phyloP scores from a whole-genome alignment of 495 filamentous ascomycete species.

The Aspergillus nidulans region DNA sequence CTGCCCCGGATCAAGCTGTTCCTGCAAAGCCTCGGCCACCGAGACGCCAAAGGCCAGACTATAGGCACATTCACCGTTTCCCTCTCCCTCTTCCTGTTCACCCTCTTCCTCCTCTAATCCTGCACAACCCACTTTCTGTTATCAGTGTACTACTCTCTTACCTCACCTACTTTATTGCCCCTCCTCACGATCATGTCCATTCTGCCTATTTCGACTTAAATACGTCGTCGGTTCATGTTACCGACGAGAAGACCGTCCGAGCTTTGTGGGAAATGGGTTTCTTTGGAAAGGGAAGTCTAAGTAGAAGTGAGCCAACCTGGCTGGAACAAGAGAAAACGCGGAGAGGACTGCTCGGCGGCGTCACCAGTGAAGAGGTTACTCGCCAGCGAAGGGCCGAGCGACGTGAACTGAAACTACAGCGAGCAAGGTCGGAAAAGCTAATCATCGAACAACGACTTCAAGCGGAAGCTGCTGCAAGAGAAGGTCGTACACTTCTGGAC shows the following conservation, averaged over 20 bases:
- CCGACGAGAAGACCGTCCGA: slow-evolving; percentile 65
- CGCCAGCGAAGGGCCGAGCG: slow-evolving; percentile 71
- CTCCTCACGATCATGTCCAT: slow-evolving; percentile 67
- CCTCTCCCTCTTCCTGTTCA: slow-evolving; percentile 74
- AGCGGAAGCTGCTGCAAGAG: slow-evolving; percentile 51
- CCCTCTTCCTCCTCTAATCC: slow-evolving; percentile 81
- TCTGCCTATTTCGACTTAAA: slow-evolving; percentile 70
- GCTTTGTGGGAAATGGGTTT: slow-evolving; percentile 94
- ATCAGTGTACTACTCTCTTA: slow-evolving; percentile 73
- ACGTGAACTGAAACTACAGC: slow-evolving; percentile 77
- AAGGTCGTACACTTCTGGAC: slow-evolving; percentile 17
- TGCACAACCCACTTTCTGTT: slow-evolving; percentile 86
- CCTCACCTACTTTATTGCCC: slow-evolving; percentile 65
- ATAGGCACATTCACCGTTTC: slow-evolving; percentile 66
- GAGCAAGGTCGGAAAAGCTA: slow-evolving; percentile 79
- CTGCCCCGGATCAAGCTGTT: slow-evolving; percentile 17
- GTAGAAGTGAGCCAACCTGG: slow-evolving; percentile 93
- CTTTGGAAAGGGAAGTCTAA: slow-evolving; percentile 89
- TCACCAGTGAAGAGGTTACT: slow-evolving; percentile 77
- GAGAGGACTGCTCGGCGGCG: slow-evolving; percentile 55
- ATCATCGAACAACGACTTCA: slow-evolving; percentile 67
- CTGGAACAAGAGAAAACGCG: slow-evolving; percentile 73
- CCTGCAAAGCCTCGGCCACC: slow-evolving; percentile 23
- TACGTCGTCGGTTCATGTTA: slow-evolving; percentile 81
- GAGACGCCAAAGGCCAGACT: slow-evolving; percentile 60